These are phyloP conservation scores for Flaveria trinervia DNA, from an alignment of 129 eudicot genomes.

Conservation along the genomic window DNA sequence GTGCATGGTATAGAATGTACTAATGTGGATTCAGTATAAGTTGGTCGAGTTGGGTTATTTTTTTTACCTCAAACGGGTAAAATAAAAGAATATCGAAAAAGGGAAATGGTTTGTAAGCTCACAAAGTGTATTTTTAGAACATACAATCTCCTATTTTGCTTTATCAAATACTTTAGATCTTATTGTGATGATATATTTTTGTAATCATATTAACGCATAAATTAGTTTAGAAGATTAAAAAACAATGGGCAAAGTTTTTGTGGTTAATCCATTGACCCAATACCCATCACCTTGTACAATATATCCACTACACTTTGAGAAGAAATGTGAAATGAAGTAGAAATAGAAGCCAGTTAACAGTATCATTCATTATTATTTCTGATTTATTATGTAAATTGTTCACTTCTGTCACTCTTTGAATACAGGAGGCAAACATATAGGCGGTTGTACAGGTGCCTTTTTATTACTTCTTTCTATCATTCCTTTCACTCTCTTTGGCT, in stretches of 20 bases:
- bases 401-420: constrained; percentile 8
- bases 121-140: not conserved
- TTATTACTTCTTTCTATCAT: not conserved
- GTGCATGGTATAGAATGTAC: not conserved
- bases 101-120: not conserved
- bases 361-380: not conserved
- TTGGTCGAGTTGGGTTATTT: not conserved
- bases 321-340: not conserved
- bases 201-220: too few relatives aligned
- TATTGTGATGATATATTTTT: too few relatives aligned
- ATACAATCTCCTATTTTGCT: too few relatives aligned
- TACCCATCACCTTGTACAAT: not conserved
- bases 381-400: not conserved
- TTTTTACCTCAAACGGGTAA: not conserved
- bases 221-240: too few relatives aligned
- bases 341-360: not conserved
- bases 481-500: not conserved
- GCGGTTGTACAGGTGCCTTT: constrained; percentile 85
- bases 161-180: too few relatives aligned
- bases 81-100: not conserved
- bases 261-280: too few relatives aligned
- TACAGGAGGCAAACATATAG: constrained; percentile 91
- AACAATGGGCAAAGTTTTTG: too few relatives aligned
- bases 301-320: not conserved
- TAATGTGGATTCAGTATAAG: not conserved